phyloP scores from a whole-genome alignment of 805 yeast genomes.

The Yarrowia keelungensis region DNA sequence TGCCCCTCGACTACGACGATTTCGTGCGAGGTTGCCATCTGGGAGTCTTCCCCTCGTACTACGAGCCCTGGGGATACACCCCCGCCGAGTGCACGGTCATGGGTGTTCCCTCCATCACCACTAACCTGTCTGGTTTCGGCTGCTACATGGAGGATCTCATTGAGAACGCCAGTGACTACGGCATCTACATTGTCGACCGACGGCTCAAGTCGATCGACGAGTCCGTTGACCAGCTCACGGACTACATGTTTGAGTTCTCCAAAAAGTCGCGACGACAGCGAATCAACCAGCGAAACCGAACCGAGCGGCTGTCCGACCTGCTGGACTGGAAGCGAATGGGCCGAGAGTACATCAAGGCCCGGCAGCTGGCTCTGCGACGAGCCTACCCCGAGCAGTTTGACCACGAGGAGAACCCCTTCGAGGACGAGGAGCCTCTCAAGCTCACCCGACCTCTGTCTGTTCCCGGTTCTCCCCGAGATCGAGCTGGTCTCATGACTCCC shows the following conservation, averaged over 20 bases:
- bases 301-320: constrained; percentile 89
- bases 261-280: constrained; percentile 93
- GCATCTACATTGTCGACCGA: constrained; percentile 95
- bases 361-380: constrained; percentile 87
- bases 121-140: constrained; percentile 95
- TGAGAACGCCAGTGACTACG: constrained; percentile 93
- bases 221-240: constrained; percentile 86
- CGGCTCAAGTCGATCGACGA: constrained; percentile 92
- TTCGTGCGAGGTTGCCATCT: constrained; percentile 97
- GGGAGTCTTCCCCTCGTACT: constrained; percentile 98
- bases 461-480: constrained; percentile 93
- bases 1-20: constrained; percentile 94
- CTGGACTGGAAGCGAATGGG: constrained; percentile 99
- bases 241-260: constrained; percentile 87
- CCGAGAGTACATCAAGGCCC: constrained; percentile 91
- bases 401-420: constrained; percentile 51
- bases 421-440: constrained; percentile 53
- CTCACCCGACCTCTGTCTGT: constrained; percentile 91
- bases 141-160: constrained; percentile 98
- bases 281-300: constrained; percentile 96
- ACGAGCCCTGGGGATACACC: constrained; percentile 99
- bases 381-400: constrained; percentile 87
- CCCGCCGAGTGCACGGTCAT: constrained; percentile 99
- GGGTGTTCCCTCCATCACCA: constrained; percentile 98
- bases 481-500: constrained; percentile 86